These are phyloP conservation scores for Aspergillus clavatus DNA, from an alignment of 2,329 filamentous ascomycete genomes.

Conservation along the genomic window DNA sequence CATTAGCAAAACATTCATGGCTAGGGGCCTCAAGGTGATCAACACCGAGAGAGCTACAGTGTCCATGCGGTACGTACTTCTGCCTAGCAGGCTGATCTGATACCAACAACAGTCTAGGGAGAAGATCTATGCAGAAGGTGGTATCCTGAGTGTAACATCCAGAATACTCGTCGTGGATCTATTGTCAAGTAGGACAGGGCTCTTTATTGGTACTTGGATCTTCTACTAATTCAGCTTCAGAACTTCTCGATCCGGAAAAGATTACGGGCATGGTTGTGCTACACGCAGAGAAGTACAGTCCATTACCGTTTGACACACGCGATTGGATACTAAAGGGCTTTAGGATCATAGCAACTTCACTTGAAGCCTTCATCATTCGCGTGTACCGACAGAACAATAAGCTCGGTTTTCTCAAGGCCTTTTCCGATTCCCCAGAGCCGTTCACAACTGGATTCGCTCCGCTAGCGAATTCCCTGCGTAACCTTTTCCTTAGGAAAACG, in stretches of 20 bases:
- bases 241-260: conserved; percentile 70
- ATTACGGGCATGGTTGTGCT: conserved; percentile 83
- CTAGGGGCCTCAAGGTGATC: conserved; percentile 80
- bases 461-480: conserved; percentile 83
- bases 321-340: conserved; percentile 8
- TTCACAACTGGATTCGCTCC: conserved; percentile 86
- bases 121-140: conserved; percentile 84
- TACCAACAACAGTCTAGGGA: conserved; percentile 51
- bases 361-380: conserved; percentile 91
- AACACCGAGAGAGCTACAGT: conserved; percentile 94
- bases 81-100: neutral
- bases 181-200: conserved; percentile 54
- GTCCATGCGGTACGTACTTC: conserved; percentile 51
- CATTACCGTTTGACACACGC: neutral
- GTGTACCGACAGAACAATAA: conserved; percentile 96
- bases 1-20: conserved; percentile 74
- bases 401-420: conserved; percentile 87
- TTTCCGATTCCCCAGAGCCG: conserved; percentile 87
- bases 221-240: conserved; percentile 21
- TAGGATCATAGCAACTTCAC: conserved; percentile 73
- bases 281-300: conserved; percentile 67
- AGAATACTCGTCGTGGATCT: conserved; percentile 93
- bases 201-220: conserved; percentile 1
- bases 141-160: conserved; percentile 93
- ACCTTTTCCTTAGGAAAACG: conserved; percentile 81